Percentiles rank a stretch among this genome's conserved stretches.
Evolutionary conservation across 1,284 basidiomycete species (phyloP).

Genomic region (Quambalaria eucalypti): DNA sequence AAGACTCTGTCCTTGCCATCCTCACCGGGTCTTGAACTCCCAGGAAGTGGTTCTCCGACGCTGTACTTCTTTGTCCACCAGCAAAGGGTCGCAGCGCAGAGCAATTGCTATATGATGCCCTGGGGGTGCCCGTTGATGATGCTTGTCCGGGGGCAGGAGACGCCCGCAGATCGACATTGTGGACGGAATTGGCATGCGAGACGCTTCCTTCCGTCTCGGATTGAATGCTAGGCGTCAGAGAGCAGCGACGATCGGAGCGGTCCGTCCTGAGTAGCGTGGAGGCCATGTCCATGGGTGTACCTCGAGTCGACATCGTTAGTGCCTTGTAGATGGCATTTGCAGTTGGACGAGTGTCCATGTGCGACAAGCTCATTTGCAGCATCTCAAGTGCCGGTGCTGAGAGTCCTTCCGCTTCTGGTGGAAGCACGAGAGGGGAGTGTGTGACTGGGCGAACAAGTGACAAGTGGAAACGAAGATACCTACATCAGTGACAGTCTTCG

Average conservation of each 20-base stretch:
- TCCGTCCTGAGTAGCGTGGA: background rate
- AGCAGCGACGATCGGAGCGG: background rate
- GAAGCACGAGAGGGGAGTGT: constrained; percentile 9
- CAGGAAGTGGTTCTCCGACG: no score
- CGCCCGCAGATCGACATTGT: constrained; percentile 1
- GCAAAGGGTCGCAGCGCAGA: background rate
- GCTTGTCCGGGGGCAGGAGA: background rate
- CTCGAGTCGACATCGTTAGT: background rate
- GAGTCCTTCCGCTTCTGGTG: constrained; percentile 9
- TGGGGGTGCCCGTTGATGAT: background rate
- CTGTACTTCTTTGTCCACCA: no score
- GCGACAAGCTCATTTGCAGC: constrained; percentile 15
- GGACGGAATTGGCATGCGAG: background rate
- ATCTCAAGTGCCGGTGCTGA: constrained; percentile 10
- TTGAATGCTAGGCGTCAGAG: background rate
- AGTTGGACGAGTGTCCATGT: constrained; percentile 21
- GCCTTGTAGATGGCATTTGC: constrained; percentile 15
- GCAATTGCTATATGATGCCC: background rate
- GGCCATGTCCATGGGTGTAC: background rate
- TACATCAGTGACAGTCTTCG: background rate
- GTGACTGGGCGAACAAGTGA: background rate
- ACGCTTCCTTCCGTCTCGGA: background rate
- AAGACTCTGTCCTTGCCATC: no score
- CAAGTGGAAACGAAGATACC: background rate
- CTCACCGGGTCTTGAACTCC: no score